A percentile compares a stretch with the other conserved stretches of the same genome.
phyloP scores from a whole-genome alignment of 805 yeast species.

The Kuraishia capsulata region DNA sequence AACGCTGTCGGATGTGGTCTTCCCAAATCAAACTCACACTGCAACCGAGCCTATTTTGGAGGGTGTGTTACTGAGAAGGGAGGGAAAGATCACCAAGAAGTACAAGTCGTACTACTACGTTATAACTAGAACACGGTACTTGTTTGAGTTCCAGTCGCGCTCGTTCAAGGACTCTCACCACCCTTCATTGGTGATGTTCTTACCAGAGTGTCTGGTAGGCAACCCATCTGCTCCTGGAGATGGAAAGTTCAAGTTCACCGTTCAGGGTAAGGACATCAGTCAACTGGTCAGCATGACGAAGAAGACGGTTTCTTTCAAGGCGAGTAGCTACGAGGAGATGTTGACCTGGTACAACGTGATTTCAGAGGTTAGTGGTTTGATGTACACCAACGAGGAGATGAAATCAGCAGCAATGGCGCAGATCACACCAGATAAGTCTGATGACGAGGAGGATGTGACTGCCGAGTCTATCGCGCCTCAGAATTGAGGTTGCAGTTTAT shows the following conservation, averaged over 20 bases:
- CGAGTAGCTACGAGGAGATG: conserved; percentile 34
- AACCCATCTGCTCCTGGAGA: conserved; percentile 18
- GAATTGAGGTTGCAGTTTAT: no score
- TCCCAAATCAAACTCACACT: conserved; percentile 28
- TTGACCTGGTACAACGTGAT: conserved; percentile 34
- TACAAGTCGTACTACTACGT: conserved; percentile 38
- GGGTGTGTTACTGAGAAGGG: conserved; percentile 36
- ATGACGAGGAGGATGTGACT: not conserved
- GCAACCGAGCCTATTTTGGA: conserved; percentile 35
- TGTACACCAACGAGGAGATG: conserved; percentile 8
- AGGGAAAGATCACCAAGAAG: conserved; percentile 30
- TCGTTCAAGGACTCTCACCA: conserved; percentile 29
- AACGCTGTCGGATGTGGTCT: conserved; percentile 23
- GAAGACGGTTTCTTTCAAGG: conserved; percentile 27
- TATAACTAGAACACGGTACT: conserved; percentile 32
- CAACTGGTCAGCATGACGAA: conserved; percentile 15
- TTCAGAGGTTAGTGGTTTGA: conserved; percentile 19
- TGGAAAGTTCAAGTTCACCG: conserved; percentile 28
- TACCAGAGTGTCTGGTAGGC: conserved; percentile 37
- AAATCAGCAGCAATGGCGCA: conserved; percentile 4
- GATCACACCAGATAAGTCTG: not conserved
- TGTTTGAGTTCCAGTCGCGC: conserved; percentile 37
- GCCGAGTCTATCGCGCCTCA: not conserved
- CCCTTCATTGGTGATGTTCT: conserved; percentile 35
- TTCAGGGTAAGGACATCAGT: conserved; percentile 35